A percentile compares a stretch with the other conserved stretches of the same genome.
phyloP scores from a whole-genome alignment of 148 eudicot species.

The Amaranthus hypochondriacus region DNA sequence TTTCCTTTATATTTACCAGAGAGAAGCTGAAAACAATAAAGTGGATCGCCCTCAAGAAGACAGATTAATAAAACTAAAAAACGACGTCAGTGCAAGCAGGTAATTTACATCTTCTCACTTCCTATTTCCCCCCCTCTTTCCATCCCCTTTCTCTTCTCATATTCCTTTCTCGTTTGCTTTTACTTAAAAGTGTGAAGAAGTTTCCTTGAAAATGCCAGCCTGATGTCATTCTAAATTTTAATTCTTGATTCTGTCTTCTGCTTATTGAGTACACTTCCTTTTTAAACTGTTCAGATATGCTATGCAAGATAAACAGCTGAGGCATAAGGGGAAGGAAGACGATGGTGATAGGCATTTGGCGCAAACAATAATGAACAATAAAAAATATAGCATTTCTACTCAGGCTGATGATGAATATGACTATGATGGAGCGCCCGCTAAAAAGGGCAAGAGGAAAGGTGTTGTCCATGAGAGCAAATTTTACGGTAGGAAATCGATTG shows the following conservation, averaged over 20 bases:
- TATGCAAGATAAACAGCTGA: slow-evolving; percentile 42
- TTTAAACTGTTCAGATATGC: slow-evolving; percentile 38
- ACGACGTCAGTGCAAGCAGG: slow-evolving; percentile 68
- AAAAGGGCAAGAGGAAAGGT: slow-evolving; percentile 54
- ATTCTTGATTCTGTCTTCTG: background rate
- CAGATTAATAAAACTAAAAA: slow-evolving; percentile 35
- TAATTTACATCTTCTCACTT: slow-evolving; percentile 16
- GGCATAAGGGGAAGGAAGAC: slow-evolving; percentile 66
- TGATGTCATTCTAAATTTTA: background rate
- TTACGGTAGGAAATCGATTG: slow-evolving; percentile 31
- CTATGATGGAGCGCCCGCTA: slow-evolving; percentile 69
- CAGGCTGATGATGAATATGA: slow-evolving; percentile 96
- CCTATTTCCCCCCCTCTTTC: background rate
- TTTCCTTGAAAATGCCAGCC: slow-evolving; percentile 7
- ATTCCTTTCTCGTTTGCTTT: too few species aligned
- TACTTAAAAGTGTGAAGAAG: background rate
- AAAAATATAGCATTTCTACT: slow-evolving; percentile 42
- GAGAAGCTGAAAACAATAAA: slow-evolving; percentile 54
- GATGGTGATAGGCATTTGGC: slow-evolving; percentile 77
- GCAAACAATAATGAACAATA: slow-evolving; percentile 62
- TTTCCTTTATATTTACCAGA: slow-evolving; percentile 37
- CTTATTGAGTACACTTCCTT: background rate
- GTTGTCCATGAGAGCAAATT: slow-evolving; percentile 36
- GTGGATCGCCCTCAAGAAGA: slow-evolving; percentile 34
- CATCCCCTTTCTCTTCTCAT: background rate